Evolutionary conservation across 371 early-diverging fungal genomes (phyloP).

Genomic region (Apophysomyces variabilis): DNA sequence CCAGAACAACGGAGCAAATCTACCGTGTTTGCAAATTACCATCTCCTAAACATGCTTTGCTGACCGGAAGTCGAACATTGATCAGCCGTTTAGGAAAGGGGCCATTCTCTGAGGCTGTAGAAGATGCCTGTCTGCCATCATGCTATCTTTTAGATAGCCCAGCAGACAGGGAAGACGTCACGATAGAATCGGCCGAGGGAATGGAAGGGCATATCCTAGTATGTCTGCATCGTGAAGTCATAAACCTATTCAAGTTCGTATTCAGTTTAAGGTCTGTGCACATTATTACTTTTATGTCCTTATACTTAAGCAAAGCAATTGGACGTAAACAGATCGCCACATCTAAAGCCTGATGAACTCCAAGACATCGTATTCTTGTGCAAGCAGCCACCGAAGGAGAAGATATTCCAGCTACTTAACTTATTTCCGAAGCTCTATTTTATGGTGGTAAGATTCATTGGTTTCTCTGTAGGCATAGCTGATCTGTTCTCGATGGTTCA

Average conservation of each 20-base stretch:
- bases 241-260: conserved; percentile 53
- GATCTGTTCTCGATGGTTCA: conserved; percentile 3
- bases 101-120: conserved; percentile 22
- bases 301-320: too few relatives aligned
- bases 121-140: conserved; percentile 41
- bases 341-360: conserved; percentile 41
- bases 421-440: conserved; percentile 61
- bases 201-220: conserved; percentile 50
- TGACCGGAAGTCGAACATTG: conserved; percentile 36
- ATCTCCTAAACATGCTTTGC: conserved; percentile 30
- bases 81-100: conserved; percentile 37
- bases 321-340: conserved; percentile 37
- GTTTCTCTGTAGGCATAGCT: background rate
- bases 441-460: conserved; percentile 45
- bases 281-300: too few relatives aligned
- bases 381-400: conserved; percentile 38
- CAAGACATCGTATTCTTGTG: conserved; percentile 62
- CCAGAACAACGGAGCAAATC: background rate
- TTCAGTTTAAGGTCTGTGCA: conserved; percentile 42
- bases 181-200: conserved; percentile 36
- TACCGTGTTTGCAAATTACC: conserved; percentile 27
- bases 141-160: conserved; percentile 55
- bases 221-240: conserved; percentile 49
- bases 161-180: conserved; percentile 28
- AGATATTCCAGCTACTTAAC: conserved; percentile 53